Percentiles rank a stretch among this genome's conserved stretches.
phyloP scores from a whole-genome alignment of 768 basidiomycete genomes.

The Phylloporus sp. region DNA sequence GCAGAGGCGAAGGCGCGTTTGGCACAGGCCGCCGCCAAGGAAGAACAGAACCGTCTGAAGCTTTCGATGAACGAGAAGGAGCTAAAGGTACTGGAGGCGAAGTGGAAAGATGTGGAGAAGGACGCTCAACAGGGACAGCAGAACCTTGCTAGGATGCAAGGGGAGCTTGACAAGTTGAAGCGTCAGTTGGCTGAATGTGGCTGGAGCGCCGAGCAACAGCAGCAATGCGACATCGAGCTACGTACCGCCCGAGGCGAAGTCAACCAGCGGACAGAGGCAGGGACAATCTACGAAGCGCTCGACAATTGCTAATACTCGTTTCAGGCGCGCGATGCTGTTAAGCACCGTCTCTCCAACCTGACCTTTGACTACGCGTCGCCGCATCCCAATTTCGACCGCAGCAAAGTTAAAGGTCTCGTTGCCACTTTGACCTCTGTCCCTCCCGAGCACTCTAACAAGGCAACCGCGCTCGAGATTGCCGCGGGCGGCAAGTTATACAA shows the following conservation, averaged over 20 bases:
- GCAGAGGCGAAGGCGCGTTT: constrained; percentile 74
- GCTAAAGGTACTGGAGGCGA: constrained; percentile 64
- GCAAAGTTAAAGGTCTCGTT: constrained; percentile 86
- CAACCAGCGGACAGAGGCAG: constrained; percentile 58
- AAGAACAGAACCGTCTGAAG: constrained; percentile 74
- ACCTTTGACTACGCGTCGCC: constrained; percentile 84
- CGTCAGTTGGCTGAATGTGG: constrained; percentile 53
- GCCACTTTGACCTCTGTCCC: constrained; percentile 81
- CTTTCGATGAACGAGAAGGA: constrained; percentile 77
- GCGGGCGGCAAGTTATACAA: constrained; percentile 89
- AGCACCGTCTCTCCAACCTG: constrained; percentile 60
- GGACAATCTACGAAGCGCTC: constrained; percentile 8
- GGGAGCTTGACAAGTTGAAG: constrained; percentile 53
- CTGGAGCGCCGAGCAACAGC: constrained; percentile 76
- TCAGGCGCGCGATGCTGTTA: constrained; percentile 66
- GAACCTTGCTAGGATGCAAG: constrained; percentile 55
- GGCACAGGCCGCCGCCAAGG: constrained; percentile 75
- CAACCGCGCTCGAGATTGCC: constrained; percentile 89
- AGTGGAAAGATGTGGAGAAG: constrained; percentile 78
- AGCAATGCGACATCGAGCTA: constrained; percentile 46
- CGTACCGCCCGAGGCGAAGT: constrained; percentile 51
- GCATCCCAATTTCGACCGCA: constrained; percentile 71
- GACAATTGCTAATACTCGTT: constrained; percentile 6
- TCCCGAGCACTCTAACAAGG: constrained; percentile 63
- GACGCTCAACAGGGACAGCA: constrained; percentile 76